Conservation (phyloP, 2,329 filamentous ascomycete genomes). For the Exophiala mesophila region DNA sequence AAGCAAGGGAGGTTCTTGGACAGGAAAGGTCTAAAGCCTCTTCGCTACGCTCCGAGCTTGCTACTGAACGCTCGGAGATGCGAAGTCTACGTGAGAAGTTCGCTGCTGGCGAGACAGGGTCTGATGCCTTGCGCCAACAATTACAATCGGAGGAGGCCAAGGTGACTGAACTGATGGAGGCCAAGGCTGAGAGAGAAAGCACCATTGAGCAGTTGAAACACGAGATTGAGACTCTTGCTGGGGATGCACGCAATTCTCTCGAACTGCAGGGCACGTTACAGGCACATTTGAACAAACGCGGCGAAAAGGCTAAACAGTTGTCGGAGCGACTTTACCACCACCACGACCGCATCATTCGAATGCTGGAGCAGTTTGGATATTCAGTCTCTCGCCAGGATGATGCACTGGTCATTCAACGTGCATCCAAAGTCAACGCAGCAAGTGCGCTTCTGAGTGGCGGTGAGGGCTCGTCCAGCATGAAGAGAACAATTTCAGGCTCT, state of each 20-base stretch:
- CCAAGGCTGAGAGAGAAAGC: slow-evolving; percentile 70
- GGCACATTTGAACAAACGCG: slow-evolving; percentile 63
- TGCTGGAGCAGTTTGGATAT: slow-evolving; percentile 84
- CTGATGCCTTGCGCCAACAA: slow-evolving; percentile 68
- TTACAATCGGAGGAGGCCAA: slow-evolving; percentile 71
- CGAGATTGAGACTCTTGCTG: slow-evolving; percentile 64
- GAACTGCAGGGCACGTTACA: slow-evolving; percentile 35
- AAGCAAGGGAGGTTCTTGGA: slow-evolving; percentile 52
- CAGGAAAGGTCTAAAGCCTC: slow-evolving; percentile 44
- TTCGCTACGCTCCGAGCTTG: slow-evolving; percentile 49
- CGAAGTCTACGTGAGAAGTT: slow-evolving; percentile 65
- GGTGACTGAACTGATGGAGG: slow-evolving; percentile 61
- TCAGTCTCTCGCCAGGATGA: slow-evolving; percentile 69
- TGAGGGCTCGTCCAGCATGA: slow-evolving; percentile 31
- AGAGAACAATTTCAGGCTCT: slow-evolving; percentile 46
- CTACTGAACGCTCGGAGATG: slow-evolving; percentile 65
- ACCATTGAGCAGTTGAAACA: slow-evolving; percentile 71
- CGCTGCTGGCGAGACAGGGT: slow-evolving; percentile 77
- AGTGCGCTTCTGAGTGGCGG: slow-evolving; percentile 41
- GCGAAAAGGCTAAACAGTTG: slow-evolving; percentile 71
- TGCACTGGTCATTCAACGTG: slow-evolving; percentile 69
- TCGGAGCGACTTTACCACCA: slow-evolving; percentile 78
- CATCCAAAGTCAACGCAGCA: slow-evolving; percentile 50
- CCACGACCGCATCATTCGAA: slow-evolving; percentile 73
- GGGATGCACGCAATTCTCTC: slow-evolving; percentile 42